Base-by-base conservation (phyloP, 768 basidiomycete species). In the Pisolithus albus region DNA sequence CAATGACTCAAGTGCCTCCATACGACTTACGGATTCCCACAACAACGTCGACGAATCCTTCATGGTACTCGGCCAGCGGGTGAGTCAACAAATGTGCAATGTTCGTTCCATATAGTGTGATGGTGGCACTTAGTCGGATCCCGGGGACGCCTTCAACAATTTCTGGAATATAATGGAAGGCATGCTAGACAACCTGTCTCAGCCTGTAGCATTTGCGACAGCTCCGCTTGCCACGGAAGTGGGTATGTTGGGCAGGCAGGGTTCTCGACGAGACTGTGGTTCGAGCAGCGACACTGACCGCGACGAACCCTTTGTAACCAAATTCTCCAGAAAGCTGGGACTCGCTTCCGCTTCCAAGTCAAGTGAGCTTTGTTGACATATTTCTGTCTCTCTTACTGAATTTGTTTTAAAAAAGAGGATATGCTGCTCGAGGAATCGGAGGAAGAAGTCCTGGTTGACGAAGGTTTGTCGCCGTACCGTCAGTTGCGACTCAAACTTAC, bases 141-240 rank as follows among this genome's bases (percentile, higher is more conserved):
- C 88, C 2, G 82, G 85, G 4, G 90, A 92, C 61, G 83, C 88
- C 5, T 92, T 92, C 72, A 89, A 90, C 61, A 80, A 88, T 59
- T 92, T 92, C 61, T 92, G 90, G 90, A 82, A 79, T 58, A 86
- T 87, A 46, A 85, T 91, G 74, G 88, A 92, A 66, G 87, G 83
- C 38, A 84, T 90, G 81, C 67, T 92, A 43, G 88, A 92, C 59
- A 86, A 89, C 59, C 75, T 92, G n/a, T 85, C 87, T 4, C 87
- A 89, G 59, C 79, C 79, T 0, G 73, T 82, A 23, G 90, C 90
- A 15, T 92, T 92, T 61, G 81, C 89, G 5, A 89, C 86, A 7
- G 83, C 84, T 13, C 88, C 91, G 15, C 75, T 92, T 19, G 79
- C 78, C 40, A 69, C 72, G 41, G 70, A 72, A 50, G 53, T 70